Base-by-base conservation (phyloP, 371 early-diverging fungal species). In the Coemansia sp. region DNA sequence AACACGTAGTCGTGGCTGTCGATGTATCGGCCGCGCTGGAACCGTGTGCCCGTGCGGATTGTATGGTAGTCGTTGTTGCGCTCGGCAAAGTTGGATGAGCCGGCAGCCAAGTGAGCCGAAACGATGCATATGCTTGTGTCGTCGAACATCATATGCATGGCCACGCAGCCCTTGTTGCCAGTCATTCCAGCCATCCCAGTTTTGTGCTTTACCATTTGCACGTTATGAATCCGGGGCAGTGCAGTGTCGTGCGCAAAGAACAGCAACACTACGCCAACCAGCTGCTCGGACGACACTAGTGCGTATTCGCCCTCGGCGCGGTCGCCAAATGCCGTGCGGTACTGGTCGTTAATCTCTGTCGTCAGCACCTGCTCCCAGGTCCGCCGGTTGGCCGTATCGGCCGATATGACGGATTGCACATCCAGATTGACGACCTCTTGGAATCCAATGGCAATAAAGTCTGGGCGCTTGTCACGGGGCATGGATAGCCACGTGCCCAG, bases 361-460 rank as follows among this genome's bases (percentile, higher is more conserved):
- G 86, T 86, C 33, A 91, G 84, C 51, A 88, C 85, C 8, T 82
- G 81, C 65, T 91, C 91, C 92, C 92, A 90, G 3, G 74, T 78
- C 52, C 80, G 79, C 50, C 82, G 83, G 61, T 86, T 83, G 50
- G 82, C 73, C 3, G 89, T 88, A 74, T 94, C 94, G 30, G 93
- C 90, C 0, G 91, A 84, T 70, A 93, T 88, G 20, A 94, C 88
- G 72, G 93, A 91, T 87, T 91, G 40, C 91, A 92, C 30, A 87
- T 94, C 80, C 37, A 99, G 75, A 73, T 96, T 92, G 18, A 98
- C 96, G 53, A 97, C 89, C 72, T 99, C 98, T 73, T 98, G 96
- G 57, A 97, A 91, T 3, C 94, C 96, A 53, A 98, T 85, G 0
- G 89, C 91, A 47, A 89, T 86, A 8, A 98, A 77, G 71, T 98